Base-by-base conservation (phyloP, 257 asterid species). In the Echium plantagineum region DNA sequence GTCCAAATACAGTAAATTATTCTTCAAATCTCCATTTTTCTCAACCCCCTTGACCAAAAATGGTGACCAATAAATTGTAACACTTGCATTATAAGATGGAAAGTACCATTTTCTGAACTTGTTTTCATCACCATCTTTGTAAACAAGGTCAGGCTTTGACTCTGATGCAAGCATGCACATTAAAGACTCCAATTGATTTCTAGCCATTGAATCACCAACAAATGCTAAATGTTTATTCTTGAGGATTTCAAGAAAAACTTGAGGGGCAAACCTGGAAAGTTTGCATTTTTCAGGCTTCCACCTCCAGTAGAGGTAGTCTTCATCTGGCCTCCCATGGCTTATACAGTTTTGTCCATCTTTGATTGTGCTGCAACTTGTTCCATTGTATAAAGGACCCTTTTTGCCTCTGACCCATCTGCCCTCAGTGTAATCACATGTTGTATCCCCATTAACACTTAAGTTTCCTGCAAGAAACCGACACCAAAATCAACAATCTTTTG, bases 191-290 rank as follows among this genome's bases (percentile, higher is more conserved):
- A 83, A 46, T 69, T 90, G 97, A 68, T 90, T 90, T 54, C 97
- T 72, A 9, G 96, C 97, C 7, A 90, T 48, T 0, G 97, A 90
- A 49, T 90, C 96, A 7, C 97, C 97, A 17, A 90, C 90, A 73
- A 90, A 90, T 9, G 85, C 96, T 9, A 90, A 66, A 77, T 80
- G 87, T 38, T 77, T 84, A 76, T 84, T 80, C 21, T 59, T 53
- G 53, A 79, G 55, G 54, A 78, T 73, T 18, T 61, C 21, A 15
- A 90, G 94, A 73, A 90, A 90, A 0, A 56, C 17, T 19, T 19
- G 6, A 2, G 97, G 90, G 20, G 71, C 80, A 72, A 90, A 86
- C 48, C 77, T 68, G 5, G 88, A 83, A 8, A 90, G 85, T 1
- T 61, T 19, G 78, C 97, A 90, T 15, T 57, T 61, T 4, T 51